phyloP scores from a whole-genome alignment of 768 basidiomycete genomes.

The Kwoniella bestiolae region DNA sequence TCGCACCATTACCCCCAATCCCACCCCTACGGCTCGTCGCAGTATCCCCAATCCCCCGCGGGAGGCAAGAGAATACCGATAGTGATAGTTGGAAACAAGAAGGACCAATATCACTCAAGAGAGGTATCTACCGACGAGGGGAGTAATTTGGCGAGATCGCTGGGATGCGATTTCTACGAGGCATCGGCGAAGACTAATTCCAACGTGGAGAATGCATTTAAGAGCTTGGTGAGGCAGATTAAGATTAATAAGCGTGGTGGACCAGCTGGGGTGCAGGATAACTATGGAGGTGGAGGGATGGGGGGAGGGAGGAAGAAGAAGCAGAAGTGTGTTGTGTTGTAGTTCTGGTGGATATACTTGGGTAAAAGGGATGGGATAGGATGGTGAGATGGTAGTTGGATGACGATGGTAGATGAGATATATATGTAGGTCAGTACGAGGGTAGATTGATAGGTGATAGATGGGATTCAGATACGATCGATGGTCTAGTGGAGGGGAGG shows the following conservation, averaged over 20 bases:
- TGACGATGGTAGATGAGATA: too few relatives aligned
- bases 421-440: neutral
- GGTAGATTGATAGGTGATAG: too few relatives aligned
- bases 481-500: too few relatives aligned
- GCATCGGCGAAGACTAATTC: slow-evolving; percentile 93
- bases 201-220: slow-evolving; percentile 90
- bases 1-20: slow-evolving; percentile 8
- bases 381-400: too few relatives aligned
- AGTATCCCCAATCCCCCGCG: neutral
- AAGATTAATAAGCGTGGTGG: slow-evolving; percentile 39
- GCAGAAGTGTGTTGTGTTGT: slow-evolving; percentile 59
- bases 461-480: too few relatives aligned
- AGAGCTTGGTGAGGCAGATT: slow-evolving; percentile 67
- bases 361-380: neutral
- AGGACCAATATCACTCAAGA: slow-evolving; percentile 85
- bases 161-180: slow-evolving; percentile 93
- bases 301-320: slow-evolving; percentile 65
- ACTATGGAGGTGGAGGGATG: slow-evolving; percentile 38
- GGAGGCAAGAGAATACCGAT: slow-evolving; percentile 66
- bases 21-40: neutral
- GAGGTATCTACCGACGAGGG: slow-evolving; percentile 93
- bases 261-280: slow-evolving; percentile 58
- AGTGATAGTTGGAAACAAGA: slow-evolving; percentile 96
- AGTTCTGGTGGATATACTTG: neutral
- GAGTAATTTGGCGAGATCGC: slow-evolving; percentile 72